phyloP scores from a whole-genome alignment of 2,329 filamentous ascomycete genomes.

The Penicillium frequentans region DNA sequence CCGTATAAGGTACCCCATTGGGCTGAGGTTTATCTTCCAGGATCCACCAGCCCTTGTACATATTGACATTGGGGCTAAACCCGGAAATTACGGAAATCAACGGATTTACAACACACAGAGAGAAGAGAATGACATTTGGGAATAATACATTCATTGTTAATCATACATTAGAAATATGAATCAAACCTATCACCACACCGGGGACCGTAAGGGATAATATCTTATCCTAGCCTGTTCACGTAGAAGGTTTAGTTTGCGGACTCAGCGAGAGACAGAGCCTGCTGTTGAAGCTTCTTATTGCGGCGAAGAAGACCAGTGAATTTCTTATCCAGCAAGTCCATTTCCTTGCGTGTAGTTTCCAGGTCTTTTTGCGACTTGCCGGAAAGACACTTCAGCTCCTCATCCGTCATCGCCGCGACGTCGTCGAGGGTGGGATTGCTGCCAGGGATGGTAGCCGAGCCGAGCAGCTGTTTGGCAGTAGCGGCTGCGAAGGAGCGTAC shows the following conservation, averaged over 20 bases:
- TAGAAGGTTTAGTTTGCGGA: neutral
- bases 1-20: too few relatives aligned
- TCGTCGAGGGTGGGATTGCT: conserved; percentile 39
- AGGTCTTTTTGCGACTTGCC: conserved; percentile 60
- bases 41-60: too few relatives aligned
- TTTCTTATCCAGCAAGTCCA: conserved; percentile 52
- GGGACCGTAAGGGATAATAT: neutral
- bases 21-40: too few relatives aligned
- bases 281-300: conserved; percentile 45
- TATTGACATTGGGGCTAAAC: too few relatives aligned
- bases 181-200: too few relatives aligned
- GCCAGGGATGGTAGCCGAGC: conserved; percentile 31
- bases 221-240: neutral
- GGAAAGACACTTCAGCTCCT: conserved; percentile 41
- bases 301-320: conserved; percentile 41
- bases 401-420: conserved; percentile 43
- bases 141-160: too few relatives aligned
- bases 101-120: too few relatives aligned
- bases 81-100: too few relatives aligned
- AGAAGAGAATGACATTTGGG: too few relatives aligned
- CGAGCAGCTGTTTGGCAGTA: conserved; percentile 40
- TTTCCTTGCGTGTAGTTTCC: conserved; percentile 68
- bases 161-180: too few relatives aligned
- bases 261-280: conserved; percentile 34
- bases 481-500: conserved; percentile 37